A percentile compares a stretch with the other conserved stretches of the same genome.
Conservation (phyloP, 106 monocot genomes). For the Apostasia shenzhenica region DNA sequence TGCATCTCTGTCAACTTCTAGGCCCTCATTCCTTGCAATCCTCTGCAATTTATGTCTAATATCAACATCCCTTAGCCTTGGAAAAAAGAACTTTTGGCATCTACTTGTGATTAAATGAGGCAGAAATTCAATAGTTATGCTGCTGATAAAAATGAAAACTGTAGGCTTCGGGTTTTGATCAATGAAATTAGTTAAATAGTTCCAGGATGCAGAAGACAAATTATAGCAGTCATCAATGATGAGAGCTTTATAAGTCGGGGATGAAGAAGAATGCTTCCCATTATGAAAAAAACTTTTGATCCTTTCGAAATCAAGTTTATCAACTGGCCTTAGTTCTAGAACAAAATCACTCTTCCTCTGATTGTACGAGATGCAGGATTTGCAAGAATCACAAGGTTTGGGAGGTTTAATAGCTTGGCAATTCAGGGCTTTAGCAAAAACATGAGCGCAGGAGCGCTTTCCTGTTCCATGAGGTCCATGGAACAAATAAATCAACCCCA, state of each 20-base stretch:
- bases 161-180: slow-evolving; percentile 36
- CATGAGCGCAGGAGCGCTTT: slow-evolving; percentile 63
- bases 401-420: slow-evolving; percentile 40
- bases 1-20: slow-evolving; percentile 62
- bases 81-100: slow-evolving; percentile 80
- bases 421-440: slow-evolving; percentile 64
- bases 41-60: slow-evolving; percentile 40
- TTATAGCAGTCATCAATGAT: slow-evolving; percentile 64
- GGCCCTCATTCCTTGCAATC: slow-evolving; percentile 52
- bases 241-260: slow-evolving; percentile 38
- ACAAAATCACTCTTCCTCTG: slow-evolving; percentile 40
- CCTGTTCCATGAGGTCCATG: slow-evolving; percentile 73
- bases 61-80: slow-evolving; percentile 59
- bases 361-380: slow-evolving; percentile 44
- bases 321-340: slow-evolving; percentile 33
- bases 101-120: slow-evolving; percentile 56
- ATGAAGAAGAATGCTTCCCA: slow-evolving; percentile 1
- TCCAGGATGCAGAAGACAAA: slow-evolving; percentile 43
- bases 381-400: slow-evolving; percentile 59
- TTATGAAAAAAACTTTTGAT: slow-evolving; percentile 20
- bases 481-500: slow-evolving; percentile 55
- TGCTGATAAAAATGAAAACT: slow-evolving; percentile 52
- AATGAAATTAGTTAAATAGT: slow-evolving; percentile 34
- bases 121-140: slow-evolving; percentile 32
- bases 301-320: slow-evolving; percentile 30